A percentile compares a stretch with the other conserved stretches of the same genome.
These are phyloP conservation scores for Starmera amethionina DNA, from an alignment of 805 yeast genomes.

Conservation along the genomic window DNA sequence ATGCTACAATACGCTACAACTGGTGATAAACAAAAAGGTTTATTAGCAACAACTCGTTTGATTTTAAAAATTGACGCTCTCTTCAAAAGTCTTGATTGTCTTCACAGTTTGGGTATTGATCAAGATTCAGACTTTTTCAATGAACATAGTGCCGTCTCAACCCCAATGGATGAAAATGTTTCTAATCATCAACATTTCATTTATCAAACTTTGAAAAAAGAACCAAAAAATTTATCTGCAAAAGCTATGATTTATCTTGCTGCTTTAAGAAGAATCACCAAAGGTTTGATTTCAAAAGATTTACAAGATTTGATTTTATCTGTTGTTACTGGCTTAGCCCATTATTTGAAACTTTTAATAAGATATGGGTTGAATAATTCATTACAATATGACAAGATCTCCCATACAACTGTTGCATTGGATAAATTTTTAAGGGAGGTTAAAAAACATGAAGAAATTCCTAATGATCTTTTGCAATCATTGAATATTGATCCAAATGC, in stretches of 20 bases:
- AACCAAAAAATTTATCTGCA: constrained; percentile 78
- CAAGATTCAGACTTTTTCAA: constrained; percentile 1
- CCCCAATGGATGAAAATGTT: constrained; percentile 1
- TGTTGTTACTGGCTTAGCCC: constrained; percentile 85
- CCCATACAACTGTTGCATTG: constrained; percentile 50
- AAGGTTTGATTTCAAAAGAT: constrained; percentile 22
- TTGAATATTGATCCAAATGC: constrained; percentile 46
- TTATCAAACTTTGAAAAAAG: constrained; percentile 15
- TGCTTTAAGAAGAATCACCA: constrained; percentile 53
- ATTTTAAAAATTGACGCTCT: constrained; percentile 67
- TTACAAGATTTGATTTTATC: constrained; percentile 60
- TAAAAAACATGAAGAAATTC: constrained; percentile 33
- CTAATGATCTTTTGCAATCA: constrained; percentile 22
- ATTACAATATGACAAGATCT: constrained; percentile 49
- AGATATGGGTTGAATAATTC: constrained; percentile 75
- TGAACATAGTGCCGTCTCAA: not conserved
- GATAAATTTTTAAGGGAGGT: constrained; percentile 52
- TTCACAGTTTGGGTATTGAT: constrained; percentile 22
- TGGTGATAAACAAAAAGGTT: constrained; percentile 59
- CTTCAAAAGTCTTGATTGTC: constrained; percentile 62
- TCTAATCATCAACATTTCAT: constrained; percentile 3
- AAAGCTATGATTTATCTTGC: constrained; percentile 87
- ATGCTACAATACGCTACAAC: constrained; percentile 81
- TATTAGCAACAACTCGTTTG: constrained; percentile 59
- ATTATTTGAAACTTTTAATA: constrained; percentile 77